Conservation (phyloP, 2,329 filamentous ascomycete species). For the Ascochyta lentis region DNA sequence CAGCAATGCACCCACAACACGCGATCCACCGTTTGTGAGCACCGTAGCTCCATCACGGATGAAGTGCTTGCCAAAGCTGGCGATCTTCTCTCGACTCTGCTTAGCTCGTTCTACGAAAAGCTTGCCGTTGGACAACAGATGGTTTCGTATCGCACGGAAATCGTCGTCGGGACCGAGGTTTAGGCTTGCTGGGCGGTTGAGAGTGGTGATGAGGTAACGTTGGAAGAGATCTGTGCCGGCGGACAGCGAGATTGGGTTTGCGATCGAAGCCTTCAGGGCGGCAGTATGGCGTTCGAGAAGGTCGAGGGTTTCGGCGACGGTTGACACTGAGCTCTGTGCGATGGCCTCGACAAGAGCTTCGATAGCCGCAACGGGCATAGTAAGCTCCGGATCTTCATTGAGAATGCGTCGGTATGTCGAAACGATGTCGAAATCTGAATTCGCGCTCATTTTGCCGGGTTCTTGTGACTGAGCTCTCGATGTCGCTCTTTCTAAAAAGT, state of each 20-base stretch:
- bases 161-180: conserved; percentile 62
- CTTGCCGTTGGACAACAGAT: conserved; percentile 84
- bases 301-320: conserved; percentile 92
- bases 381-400: conserved; percentile 77
- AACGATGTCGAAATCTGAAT: conserved; percentile 61
- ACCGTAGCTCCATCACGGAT: conserved; percentile 80
- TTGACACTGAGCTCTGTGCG: conserved; percentile 77
- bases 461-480: neutral
- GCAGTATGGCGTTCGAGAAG: conserved; percentile 79
- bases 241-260: conserved; percentile 89
- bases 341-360: conserved; percentile 89
- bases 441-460: conserved; percentile 34
- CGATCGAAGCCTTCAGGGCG: conserved; percentile 76
- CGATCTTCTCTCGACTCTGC: conserved; percentile 82
- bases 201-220: conserved; percentile 82
- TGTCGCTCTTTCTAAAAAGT: conserved; percentile 15
- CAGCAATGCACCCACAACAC: conserved; percentile 81
- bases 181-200: conserved; percentile 59
- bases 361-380: conserved; percentile 94
- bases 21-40: conserved; percentile 87
- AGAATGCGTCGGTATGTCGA: conserved; percentile 70
- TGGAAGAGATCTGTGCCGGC: conserved; percentile 96
- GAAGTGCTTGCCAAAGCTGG: conserved; percentile 77
- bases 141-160: conserved; percentile 82
- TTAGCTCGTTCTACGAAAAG: conserved; percentile 88